A percentile compares a stretch with the other conserved stretches of the same genome.
Conservation (phyloP, 257 asterid genomes). For the Przewalskia tangutica region DNA sequence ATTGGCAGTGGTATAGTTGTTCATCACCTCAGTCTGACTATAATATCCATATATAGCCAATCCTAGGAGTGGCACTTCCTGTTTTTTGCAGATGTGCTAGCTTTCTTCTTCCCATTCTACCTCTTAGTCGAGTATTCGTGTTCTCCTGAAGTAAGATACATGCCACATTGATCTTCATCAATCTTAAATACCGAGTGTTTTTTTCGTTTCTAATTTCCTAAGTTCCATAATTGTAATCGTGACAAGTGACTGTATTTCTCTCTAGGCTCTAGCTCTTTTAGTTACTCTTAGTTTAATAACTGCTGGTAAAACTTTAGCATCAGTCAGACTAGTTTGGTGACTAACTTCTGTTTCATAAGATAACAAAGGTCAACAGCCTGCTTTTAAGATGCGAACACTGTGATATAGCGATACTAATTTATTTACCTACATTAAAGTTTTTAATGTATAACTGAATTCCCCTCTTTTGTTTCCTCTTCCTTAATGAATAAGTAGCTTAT, state of each 20-base stretch:
- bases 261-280: background rate
- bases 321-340: background rate
- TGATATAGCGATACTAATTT: background rate
- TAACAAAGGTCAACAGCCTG: background rate
- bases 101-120: background rate
- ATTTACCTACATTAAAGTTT: background rate
- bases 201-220: background rate
- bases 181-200: background rate
- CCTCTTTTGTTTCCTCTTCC: background rate
- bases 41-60: background rate
- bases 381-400: background rate
- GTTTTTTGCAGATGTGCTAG: background rate
- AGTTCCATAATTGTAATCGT: background rate
- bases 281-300: background rate
- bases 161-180: background rate
- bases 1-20: background rate
- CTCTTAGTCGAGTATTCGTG: background rate
- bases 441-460: background rate
- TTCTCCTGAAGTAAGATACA: background rate
- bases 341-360: background rate
- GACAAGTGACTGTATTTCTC: background rate
- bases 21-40: background rate
- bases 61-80: background rate
- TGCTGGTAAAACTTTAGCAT: background rate
- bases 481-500: background rate